Conservation (phyloP, 805 yeast species). For the Blastobotrys parvus region DNA sequence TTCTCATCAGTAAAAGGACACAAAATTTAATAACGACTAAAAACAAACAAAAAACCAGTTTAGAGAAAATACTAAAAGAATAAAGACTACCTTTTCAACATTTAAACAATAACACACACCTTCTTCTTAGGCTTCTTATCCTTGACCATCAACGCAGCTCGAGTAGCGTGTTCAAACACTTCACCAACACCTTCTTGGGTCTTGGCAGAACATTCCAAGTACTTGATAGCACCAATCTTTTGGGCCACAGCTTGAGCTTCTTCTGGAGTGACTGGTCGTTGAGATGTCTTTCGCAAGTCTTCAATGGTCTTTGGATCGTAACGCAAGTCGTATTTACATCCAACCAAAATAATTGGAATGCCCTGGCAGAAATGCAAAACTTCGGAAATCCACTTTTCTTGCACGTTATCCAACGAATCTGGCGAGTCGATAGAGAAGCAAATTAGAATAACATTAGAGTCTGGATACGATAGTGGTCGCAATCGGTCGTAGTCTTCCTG, state of each 20-base stretch:
- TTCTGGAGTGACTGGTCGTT: conserved; percentile 69
- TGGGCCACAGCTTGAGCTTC: conserved; percentile 86
- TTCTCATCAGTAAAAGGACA: no score
- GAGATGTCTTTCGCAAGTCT: conserved; percentile 62
- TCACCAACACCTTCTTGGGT: conserved; percentile 87
- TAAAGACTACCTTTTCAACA: not conserved
- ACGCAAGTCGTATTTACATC: conserved; percentile 86
- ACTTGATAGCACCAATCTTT: conserved; percentile 78
- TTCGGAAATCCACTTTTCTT: conserved; percentile 93
- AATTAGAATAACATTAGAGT: conserved; percentile 82
- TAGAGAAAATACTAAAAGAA: no score
- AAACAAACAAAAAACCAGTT: no score
- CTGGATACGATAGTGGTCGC: conserved; percentile 87
- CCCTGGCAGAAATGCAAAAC: conserved; percentile 91
- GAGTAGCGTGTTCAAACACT: conserved; percentile 86
- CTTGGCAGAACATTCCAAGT: conserved; percentile 89
- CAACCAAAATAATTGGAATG: conserved; percentile 86
- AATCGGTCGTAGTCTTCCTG: conserved; percentile 96
- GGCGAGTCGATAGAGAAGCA: conserved; percentile 90
- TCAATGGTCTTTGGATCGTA: conserved; percentile 72
- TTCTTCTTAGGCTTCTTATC: conserved; percentile 46
- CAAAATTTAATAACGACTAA: no score
- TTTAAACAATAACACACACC: conserved; percentile 63
- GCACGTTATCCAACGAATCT: conserved; percentile 86
- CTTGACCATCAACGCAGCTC: conserved; percentile 75